Evolutionary conservation across 768 basidiomycete genomes (phyloP), one percentile per base, ranked within the genome.

Genomic region (Hydnomerulius pinastri): DNA sequence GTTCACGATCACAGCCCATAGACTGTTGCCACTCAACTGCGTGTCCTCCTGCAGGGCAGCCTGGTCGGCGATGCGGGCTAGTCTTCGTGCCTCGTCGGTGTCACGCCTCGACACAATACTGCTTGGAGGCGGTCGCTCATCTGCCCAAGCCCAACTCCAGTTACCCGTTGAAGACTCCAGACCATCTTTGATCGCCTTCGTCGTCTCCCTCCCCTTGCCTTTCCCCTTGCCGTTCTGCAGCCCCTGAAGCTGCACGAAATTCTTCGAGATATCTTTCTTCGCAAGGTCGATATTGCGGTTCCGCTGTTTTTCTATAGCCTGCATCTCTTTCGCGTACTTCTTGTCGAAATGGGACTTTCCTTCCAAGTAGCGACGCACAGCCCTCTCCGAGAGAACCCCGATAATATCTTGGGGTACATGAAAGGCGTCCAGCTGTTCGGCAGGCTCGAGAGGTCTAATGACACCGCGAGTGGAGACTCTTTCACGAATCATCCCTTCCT

Each of bases 81-180:
- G 71, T 59, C 78, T 73, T 21, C 83, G 73, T 9, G 90, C 91
- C 70, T 93, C 90, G 32, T 76, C 74, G 5, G 92, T 95, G 60
- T 98, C 95, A 46, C 93, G 71, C 49, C 94, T 74, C n/a, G 90
- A 85, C 27, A 90, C 90, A 57, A 98, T 92, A 46, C 92, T 94
- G 59, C 87, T 90, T 3, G 95, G 90, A 4, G 96, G 96, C 3
- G 96, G 96, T 17, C 77, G 75, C 70, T 97, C 94, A 43, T 81
- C 73, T 13, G 86, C 92, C 93, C 90, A 98, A 17, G 85, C 83
- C 86, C 90, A 93, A 24, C 76, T 80, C 86, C 85, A 89, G 54
- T 77, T 78, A 38, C 77, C 82, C 24, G 78, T 75, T 6, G 73
- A 70, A 35, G 72, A 71, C 51, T 74, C 77, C 11, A 64, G 39